Conservation (phyloP, 441 rosid genomes). For the Syzygium malaccense region DNA sequence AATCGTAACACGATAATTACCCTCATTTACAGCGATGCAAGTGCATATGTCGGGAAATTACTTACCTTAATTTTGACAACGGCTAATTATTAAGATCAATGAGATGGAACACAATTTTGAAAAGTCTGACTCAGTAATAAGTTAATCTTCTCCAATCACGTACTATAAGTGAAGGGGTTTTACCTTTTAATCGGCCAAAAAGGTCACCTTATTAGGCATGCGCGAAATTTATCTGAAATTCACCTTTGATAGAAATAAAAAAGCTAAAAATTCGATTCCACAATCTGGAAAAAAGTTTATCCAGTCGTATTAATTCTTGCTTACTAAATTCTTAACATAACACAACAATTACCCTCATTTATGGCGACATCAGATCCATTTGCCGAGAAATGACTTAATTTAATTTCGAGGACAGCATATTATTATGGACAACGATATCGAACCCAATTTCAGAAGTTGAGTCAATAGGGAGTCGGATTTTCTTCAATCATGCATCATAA, state of each 20-base stretch:
- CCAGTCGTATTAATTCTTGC: accelerated
- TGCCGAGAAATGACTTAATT: not conserved
- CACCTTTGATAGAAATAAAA: no score
- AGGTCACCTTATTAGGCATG: not conserved
- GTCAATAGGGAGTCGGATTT: not conserved
- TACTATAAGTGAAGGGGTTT: not conserved
- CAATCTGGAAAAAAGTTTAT: not conserved
- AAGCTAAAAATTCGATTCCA: accelerated
- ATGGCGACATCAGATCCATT: not conserved
- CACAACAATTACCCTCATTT: not conserved
- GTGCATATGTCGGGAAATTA: not conserved
- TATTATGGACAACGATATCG: accelerated
- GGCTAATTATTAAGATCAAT: accelerated
- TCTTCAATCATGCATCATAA: not conserved
- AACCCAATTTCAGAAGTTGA: not conserved
- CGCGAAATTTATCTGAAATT: not conserved
- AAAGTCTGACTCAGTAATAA: accelerated
- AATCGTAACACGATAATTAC: accelerated
- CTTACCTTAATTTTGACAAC: not conserved
- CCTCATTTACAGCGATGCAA: not conserved
- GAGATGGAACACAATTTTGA: not conserved
- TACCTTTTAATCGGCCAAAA: not conserved
- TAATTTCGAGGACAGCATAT: accelerated
- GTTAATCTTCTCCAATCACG: not conserved
- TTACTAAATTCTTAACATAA: not conserved